Conservation (phyloP, 768 basidiomycete genomes). For the Tephrocybe sp. region DNA sequence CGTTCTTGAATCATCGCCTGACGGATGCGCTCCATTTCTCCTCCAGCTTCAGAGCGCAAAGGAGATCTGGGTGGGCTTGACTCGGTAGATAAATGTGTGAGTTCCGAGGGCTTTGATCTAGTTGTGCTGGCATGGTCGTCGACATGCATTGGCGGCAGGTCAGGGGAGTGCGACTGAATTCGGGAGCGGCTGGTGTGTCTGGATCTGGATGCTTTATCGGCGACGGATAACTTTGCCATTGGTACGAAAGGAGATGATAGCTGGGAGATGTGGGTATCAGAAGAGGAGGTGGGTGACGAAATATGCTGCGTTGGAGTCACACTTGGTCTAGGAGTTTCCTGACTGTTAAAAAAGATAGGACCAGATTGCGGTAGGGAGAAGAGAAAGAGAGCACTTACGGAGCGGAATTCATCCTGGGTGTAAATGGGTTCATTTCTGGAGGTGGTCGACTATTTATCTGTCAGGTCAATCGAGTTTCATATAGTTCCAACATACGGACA, state of each 20-base stretch:
- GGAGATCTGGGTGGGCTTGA: constrained; percentile 22
- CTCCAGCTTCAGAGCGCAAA: constrained; percentile 33
- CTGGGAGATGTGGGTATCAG: constrained; percentile 27
- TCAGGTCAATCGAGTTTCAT: not conserved
- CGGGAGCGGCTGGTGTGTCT: constrained; percentile 11
- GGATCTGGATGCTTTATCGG: constrained; percentile 20
- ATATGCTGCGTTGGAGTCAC: constrained; percentile 24
- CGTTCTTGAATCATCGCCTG: constrained; percentile 50
- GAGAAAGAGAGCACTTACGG: constrained; percentile 15
- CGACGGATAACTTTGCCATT: constrained; percentile 33
- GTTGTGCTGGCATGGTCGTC: constrained; percentile 22
- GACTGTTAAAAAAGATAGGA: constrained; percentile 15
- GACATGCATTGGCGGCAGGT: constrained; percentile 15
- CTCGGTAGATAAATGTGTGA: constrained; percentile 6
- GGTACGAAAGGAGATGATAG: constrained; percentile 43
- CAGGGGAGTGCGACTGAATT: constrained; percentile 15
- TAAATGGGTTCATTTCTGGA: constrained; percentile 18
- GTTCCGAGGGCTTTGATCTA: constrained; percentile 2
- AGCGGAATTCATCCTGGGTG: constrained; percentile 22
- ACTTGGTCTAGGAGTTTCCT: constrained; percentile 16
- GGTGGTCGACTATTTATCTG: constrained; percentile 6
- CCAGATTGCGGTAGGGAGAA: not conserved
- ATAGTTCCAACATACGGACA: constrained; percentile 10
- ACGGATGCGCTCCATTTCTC: constrained; percentile 60
- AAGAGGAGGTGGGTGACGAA: constrained; percentile 28